Conservation (phyloP, 2,329 filamentous ascomycete species). For the Sporothrix sp. region DNA sequence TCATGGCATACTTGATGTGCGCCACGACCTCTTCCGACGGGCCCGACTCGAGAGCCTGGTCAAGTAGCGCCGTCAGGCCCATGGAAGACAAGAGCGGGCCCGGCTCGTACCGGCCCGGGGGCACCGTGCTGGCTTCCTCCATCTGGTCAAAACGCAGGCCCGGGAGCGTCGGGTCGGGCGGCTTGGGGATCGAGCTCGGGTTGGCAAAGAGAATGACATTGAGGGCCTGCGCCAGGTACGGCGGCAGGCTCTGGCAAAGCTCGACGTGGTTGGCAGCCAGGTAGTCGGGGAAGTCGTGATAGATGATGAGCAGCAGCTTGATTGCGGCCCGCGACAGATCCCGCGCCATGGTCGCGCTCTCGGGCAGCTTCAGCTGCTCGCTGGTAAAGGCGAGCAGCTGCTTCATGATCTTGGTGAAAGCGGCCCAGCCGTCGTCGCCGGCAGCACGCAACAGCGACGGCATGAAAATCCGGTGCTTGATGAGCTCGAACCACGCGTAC, state of each 20-base stretch:
- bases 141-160: constrained; percentile 68
- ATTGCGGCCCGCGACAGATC: constrained; percentile 77
- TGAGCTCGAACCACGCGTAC: constrained; percentile 73
- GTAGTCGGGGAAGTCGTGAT: constrained; percentile 94
- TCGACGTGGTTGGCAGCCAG: constrained; percentile 76
- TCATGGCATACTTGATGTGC: constrained; percentile 65
- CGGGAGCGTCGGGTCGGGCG: constrained; percentile 62
- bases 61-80: constrained; percentile 50
- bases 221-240: constrained; percentile 75
- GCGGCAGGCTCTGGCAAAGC: constrained; percentile 71
- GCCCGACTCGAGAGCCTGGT: constrained; percentile 50
- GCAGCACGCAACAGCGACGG: constrained; percentile 62
- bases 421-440: constrained; percentile 62
- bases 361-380: constrained; percentile 62
- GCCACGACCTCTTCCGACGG: constrained; percentile 64
- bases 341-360: constrained; percentile 59
- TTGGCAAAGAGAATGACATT: constrained; percentile 81
- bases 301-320: constrained; percentile 73
- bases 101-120: constrained; percentile 55
- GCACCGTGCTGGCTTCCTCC: constrained; percentile 61
- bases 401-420: constrained; percentile 64
- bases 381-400: constrained; percentile 65
- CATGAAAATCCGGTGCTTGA: constrained; percentile 79
- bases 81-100: constrained; percentile 41
- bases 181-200: constrained; percentile 56